Evolutionary conservation across 805 yeast species (phyloP).

Genomic region (Sugiyamaella marilandica): DNA sequence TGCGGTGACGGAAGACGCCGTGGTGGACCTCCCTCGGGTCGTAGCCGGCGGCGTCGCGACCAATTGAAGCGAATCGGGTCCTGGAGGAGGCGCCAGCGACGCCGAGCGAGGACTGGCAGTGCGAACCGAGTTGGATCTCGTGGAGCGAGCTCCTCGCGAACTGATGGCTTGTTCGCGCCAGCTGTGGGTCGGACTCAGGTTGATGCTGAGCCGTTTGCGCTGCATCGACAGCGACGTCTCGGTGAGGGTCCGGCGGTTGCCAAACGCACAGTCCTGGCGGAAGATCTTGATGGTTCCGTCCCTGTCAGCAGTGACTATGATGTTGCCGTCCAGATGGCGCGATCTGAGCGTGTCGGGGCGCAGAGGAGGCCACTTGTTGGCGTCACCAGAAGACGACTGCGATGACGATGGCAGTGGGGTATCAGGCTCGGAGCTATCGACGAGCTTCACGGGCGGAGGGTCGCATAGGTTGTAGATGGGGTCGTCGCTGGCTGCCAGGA

Average conservation of each 20-base stretch:
- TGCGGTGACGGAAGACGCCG: neutral
- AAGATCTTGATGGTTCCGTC: conserved; percentile 70
- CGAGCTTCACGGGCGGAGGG: conserved; percentile 30
- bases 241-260: conserved; percentile 22
- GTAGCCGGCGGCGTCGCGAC: neutral
- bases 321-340: conserved; percentile 32
- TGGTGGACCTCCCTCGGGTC: neutral
- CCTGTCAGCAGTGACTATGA: conserved; percentile 74
- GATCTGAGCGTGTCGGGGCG: conserved; percentile 14
- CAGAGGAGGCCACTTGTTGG: conserved; percentile 9
- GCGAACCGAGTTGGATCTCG: conserved; percentile 10
- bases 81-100: neutral
- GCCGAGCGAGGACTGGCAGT: conserved; percentile 4
- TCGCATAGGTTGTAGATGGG: conserved; percentile 60
- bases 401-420: too few species aligned
- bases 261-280: conserved; percentile 69
- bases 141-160: conserved; percentile 12
- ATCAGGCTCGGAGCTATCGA: conserved; percentile 8
- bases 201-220: conserved; percentile 19
- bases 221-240: conserved; percentile 16
- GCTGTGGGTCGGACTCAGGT: conserved; percentile 21
- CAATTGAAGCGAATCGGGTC: neutral
- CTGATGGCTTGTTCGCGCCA: conserved; percentile 16
- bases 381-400: neutral
- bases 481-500: conserved; percentile 71